Evolutionary conservation across 2,329 filamentous ascomycete species (phyloP), one percentile per base, ranked within the genome.

Genomic region (Ambrosiella beaveri): DNA sequence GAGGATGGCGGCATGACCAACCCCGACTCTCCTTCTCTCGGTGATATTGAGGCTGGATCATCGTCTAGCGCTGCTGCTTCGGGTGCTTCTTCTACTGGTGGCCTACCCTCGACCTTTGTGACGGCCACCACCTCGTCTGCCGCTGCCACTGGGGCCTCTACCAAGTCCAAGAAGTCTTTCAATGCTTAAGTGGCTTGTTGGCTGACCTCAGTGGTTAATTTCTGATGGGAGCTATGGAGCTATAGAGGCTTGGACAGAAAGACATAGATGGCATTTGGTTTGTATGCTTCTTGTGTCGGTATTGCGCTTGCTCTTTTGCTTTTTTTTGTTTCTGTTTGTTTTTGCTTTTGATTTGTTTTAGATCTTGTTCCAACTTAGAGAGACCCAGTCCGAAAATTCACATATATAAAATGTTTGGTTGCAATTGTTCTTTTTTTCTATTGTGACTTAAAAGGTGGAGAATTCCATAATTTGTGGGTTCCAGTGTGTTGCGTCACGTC

Each of bases 1-100:
- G 64, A 65, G 40, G 56, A 62, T 5, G 69, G 68, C 8, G 68
- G 68, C 51, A 67, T 69, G 17, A 62, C 61, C 45, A 69, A 69
- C 51, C 7, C 40, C 36, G 38, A 57, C 38, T 51, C 54, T 45
- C 35, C 15, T n/a, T 7, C 3, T 2, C n/a, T 15, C 15, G 49
- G 45, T n/a, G 40, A 27, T 39, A 36, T 27, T 2, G 44, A 19
- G 2, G 36, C 39, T 27, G 52, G 13, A 15, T 19, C 53, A 11
- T 45, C 53, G 11, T 59, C 49, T 17, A 36, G 47, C 27, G 11
- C 17, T n/a, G 9, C 15, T 19, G 13, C 47, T 12, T 51, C 47
- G 8, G 19, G 47, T 36, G 27, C 47, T 36, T 11, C 47, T n/a
- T 11, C 17, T 19, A 51, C 15, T 36, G 47, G 41, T 50, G 47